These are phyloP conservation scores for Piper longum DNA, from an alignment of 164 flowering plant species.

Conservation along the genomic window DNA sequence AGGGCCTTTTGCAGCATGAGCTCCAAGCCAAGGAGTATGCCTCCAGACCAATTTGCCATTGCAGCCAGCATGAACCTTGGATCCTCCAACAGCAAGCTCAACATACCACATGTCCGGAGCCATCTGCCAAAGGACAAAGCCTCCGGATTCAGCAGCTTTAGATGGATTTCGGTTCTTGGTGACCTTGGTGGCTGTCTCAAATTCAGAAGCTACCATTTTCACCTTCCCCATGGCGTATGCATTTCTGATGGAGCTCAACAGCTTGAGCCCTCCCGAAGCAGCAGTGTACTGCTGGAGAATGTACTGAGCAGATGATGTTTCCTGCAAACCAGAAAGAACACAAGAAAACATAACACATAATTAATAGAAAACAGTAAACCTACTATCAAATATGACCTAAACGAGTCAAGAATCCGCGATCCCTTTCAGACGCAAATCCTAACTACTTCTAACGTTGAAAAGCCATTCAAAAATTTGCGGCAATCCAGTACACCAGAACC, in stretches of 20 bases:
- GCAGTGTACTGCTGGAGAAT: constrained; percentile 59
- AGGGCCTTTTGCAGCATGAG: constrained; percentile 64
- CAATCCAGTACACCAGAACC: no score
- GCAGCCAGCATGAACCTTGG: constrained; percentile 61
- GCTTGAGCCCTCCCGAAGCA: constrained; percentile 47
- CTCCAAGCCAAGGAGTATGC: constrained; percentile 65
- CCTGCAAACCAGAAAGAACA: constrained; percentile 17
- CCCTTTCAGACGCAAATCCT: no score
- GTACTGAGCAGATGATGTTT: constrained; percentile 50
- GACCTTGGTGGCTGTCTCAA: constrained; percentile 50
- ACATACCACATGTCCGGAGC: constrained; percentile 65
- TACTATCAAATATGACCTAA: no score
- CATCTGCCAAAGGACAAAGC: constrained; percentile 64
- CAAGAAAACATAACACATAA: not conserved
- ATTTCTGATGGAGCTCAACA: constrained; percentile 35
- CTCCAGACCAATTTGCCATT: constrained; percentile 61
- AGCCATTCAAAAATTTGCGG: no score
- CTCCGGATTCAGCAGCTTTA: constrained; percentile 38
- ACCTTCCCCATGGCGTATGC: constrained; percentile 62
- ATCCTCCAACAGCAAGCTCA: constrained; percentile 55
- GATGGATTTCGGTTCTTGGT: constrained; percentile 31
- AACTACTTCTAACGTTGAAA: no score
- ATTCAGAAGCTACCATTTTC: constrained; percentile 49
- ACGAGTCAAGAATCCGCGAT: no score
- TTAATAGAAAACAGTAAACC: no score